These are phyloP conservation scores for Calonectria pteridis DNA, from an alignment of 2,329 filamentous ascomycete genomes.

Conservation along the genomic window DNA sequence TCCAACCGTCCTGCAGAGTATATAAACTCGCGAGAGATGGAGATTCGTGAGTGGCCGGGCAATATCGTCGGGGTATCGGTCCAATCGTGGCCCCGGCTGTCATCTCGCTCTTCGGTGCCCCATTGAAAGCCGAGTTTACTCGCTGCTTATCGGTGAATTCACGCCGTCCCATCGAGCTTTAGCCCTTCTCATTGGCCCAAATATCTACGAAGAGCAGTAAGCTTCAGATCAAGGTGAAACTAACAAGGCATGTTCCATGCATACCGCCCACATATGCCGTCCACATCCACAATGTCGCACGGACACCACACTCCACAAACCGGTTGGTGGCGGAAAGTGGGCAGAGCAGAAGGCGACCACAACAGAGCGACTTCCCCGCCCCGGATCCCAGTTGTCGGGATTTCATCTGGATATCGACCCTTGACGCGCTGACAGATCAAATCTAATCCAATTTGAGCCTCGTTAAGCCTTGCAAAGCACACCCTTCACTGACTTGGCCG, in stretches of 20 bases:
- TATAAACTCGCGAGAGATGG: too few species aligned
- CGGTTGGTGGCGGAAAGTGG: not conserved
- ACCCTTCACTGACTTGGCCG: not conserved
- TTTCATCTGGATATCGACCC: not conserved
- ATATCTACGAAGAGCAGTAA: not conserved
- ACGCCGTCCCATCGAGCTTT: not conserved
- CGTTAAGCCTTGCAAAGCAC: not conserved
- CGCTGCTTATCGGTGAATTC: not conserved
- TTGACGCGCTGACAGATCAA: not conserved
- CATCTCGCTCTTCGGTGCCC: not conserved
- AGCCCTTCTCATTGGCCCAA: not conserved
- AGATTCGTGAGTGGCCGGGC: not conserved
- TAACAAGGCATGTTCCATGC: not conserved
- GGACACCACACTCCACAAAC: not conserved
- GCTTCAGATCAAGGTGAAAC: not conserved
- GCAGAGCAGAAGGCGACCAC: not conserved
- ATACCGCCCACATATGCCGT: not conserved
- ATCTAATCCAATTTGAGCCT: not conserved
- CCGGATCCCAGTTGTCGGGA: not conserved
- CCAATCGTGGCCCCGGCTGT: not conserved
- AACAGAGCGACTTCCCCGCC: not conserved
- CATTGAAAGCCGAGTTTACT: not conserved
- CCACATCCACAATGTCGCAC: not conserved
- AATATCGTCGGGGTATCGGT: not conserved
- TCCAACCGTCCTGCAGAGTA: not conserved